Conservation (phyloP, 2,329 filamentous ascomycete genomes). For the Ascochyta pisi region DNA sequence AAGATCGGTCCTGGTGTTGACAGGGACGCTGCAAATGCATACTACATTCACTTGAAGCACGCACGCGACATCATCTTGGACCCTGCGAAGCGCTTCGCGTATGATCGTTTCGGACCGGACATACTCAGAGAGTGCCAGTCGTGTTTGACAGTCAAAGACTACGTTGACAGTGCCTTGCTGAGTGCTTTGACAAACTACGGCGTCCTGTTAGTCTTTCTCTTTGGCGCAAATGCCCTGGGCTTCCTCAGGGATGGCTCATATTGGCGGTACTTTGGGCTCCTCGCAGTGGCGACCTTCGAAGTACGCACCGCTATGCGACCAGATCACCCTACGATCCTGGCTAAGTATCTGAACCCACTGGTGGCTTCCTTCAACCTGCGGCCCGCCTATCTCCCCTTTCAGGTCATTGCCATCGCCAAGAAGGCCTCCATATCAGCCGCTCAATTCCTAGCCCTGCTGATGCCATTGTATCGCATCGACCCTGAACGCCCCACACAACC, state of each 20-base stretch:
- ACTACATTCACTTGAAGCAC: conserved; percentile 83
- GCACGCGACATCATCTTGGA: conserved; percentile 88
- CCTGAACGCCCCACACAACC: conserved; percentile 27
- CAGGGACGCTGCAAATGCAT: conserved; percentile 46
- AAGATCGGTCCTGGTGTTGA: conserved; percentile 62
- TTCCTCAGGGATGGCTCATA: conserved; percentile 45
- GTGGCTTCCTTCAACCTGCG: conserved; percentile 53
- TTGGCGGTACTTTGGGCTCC: conserved; percentile 61
- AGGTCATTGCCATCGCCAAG: conserved; percentile 77
- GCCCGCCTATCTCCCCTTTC: conserved; percentile 80
- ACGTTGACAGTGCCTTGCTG: conserved; percentile 68
- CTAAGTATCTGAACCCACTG: conserved; percentile 58
- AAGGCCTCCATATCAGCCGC: conserved; percentile 74
- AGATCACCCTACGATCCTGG: conserved; percentile 52
- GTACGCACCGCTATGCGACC: conserved; percentile 63
- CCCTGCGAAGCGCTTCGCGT: conserved; percentile 77
- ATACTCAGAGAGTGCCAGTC: conserved; percentile 61
- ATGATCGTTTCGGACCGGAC: conserved; percentile 80
- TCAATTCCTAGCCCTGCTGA: conserved; percentile 44
- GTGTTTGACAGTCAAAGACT: conserved; percentile 75
- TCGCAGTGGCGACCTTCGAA: conserved; percentile 64
- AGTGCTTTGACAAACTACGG: conserved; percentile 36
- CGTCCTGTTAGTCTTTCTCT: conserved; percentile 34
- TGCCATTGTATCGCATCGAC: conserved; percentile 45
- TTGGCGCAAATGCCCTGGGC: conserved; percentile 45